These are phyloP conservation scores for Exophiala bonariae DNA, from an alignment of 2,329 filamentous ascomycete species.

Conservation along the genomic window DNA sequence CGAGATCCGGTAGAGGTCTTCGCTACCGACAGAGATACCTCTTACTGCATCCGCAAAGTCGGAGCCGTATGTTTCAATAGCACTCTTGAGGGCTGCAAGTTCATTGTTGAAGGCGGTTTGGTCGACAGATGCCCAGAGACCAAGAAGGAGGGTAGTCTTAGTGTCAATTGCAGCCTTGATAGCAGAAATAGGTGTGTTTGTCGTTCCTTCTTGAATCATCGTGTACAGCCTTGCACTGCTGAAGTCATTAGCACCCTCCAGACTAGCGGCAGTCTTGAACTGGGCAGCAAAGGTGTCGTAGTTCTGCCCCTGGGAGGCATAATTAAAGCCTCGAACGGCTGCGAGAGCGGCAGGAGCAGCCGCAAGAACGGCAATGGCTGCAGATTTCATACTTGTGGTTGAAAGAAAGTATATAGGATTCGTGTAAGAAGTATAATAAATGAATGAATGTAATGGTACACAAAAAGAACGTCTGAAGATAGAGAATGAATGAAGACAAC, in stretches of 20 bases:
- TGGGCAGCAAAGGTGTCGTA: constrained; percentile 32
- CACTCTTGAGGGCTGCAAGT: constrained; percentile 64
- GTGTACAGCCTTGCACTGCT: constrained; percentile 51
- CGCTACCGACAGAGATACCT: constrained; percentile 76
- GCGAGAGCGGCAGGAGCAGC: constrained; percentile 29
- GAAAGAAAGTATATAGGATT: background rate
- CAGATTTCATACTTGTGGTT: constrained; percentile 32
- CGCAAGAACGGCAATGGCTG: constrained; percentile 33
- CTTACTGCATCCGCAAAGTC: constrained; percentile 65
- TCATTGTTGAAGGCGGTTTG: constrained; percentile 65
- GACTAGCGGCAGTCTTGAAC: constrained; percentile 38
- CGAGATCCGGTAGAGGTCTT: constrained; percentile 75
- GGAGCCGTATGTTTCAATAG: constrained; percentile 64
- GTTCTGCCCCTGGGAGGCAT: constrained; percentile 28
- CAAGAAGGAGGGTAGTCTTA: constrained; percentile 71
- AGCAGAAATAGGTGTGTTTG: constrained; percentile 62
- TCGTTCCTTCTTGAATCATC: constrained; percentile 59
- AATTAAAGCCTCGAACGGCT: constrained; percentile 32
- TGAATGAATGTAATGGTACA: too few relatives aligned
- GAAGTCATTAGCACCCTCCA: constrained; percentile 35
- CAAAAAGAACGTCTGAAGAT: too few relatives aligned
- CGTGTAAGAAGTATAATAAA: too few relatives aligned
- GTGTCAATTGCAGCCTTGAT: constrained; percentile 77
- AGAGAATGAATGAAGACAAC: too few relatives aligned
- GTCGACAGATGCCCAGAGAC: constrained; percentile 69